Base-by-base conservation (phyloP, 805 yeast genomes). In the Teunomyces barrocoloradensis region DNA sequence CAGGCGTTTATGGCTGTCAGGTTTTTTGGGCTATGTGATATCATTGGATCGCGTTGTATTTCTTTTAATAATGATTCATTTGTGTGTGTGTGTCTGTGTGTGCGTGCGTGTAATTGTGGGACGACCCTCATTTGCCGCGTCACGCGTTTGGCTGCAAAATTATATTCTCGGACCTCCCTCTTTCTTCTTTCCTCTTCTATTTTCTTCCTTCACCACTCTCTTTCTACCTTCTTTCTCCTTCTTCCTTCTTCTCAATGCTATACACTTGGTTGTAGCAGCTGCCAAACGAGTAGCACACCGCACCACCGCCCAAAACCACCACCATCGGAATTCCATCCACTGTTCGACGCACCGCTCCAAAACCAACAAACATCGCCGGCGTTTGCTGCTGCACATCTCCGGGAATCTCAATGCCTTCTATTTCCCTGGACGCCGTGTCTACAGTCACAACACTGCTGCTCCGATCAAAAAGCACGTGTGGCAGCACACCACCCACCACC, bases 201-300 rank as follows among this genome's bases (percentile, higher is more conserved):
- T 11, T 18, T 17, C 25, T 9, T 9, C 15, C 6, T n/a, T 13
- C 25, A 18, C n/a, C 25, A 7, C 20, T 32, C 12, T 6, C 18
- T 10, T 7, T 13, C 34, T 13, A 13, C 13, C 34, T 7, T 13
- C 18, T 36, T 17, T n/a, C 6, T 0, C 11, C 25, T 10, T 36
- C 25, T 36, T 4, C 10, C 17, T 13, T 13, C 25, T 36, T 21
- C 25, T 36, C 13, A 10, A 42, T 30, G 21, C 44, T 47, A 45
- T 60, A 67, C 2, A 53, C 57, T 2, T 51, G 46, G 51, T 61
- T 71, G 53, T 68, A 71, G 42, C 56, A 61, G 50, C 72, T 69
- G 0, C 96, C 96, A 66, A 87, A 88, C 0, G 91, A 85, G 53
- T 84, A 87, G 59, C 95, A 87, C 1, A 87, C 89, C 0, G 87